These are phyloP conservation scores for Aspergillus proliferans DNA, from an alignment of 2,329 filamentous ascomycete genomes.

Conservation along the genomic window DNA sequence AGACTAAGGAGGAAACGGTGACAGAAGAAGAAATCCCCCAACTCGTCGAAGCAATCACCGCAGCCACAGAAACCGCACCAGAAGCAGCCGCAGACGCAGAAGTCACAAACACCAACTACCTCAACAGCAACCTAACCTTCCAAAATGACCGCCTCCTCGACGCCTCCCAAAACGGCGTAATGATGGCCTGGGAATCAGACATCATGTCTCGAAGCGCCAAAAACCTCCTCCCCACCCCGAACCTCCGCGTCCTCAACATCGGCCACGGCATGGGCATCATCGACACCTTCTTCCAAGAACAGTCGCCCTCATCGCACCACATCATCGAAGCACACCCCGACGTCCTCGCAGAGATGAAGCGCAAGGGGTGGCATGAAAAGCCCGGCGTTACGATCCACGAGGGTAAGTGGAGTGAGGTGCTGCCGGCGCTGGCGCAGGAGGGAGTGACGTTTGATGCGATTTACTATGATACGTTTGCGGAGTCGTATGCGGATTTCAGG, in stretches of 20 bases:
- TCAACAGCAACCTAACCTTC: conserved; percentile 61
- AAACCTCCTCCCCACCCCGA: conserved; percentile 55
- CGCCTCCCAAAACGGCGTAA: conserved; percentile 71
- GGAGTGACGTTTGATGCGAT: conserved; percentile 76
- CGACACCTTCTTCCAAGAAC: conserved; percentile 66
- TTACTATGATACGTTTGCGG: conserved; percentile 97
- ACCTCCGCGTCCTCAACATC: conserved; percentile 71
- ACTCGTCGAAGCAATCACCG: conserved; percentile 14
- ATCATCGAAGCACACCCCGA: conserved; percentile 80
- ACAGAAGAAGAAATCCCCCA: conserved; percentile 23
- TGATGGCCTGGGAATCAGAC: conserved; percentile 88
- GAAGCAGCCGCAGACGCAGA: conserved; percentile 19
- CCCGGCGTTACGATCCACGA: conserved; percentile 56
- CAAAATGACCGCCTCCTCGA: conserved; percentile 64
- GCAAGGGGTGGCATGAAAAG: conserved; percentile 62
- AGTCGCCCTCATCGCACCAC: conserved; percentile 65
- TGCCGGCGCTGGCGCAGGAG: conserved; percentile 60
- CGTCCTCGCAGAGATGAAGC: conserved; percentile 63
- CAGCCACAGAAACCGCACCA: conserved; percentile 3
- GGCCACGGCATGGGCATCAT: conserved; percentile 91
- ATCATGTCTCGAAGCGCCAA: conserved; percentile 77
- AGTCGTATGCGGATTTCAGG: conserved; percentile 80
- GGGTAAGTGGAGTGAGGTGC: conserved; percentile 75
- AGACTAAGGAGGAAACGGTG: conserved; percentile 18
- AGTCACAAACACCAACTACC: conserved; percentile 62